Evolutionary conservation across 306 rosid genomes (phyloP).

Genomic region (Gynostemma pentaphyllum): DNA sequence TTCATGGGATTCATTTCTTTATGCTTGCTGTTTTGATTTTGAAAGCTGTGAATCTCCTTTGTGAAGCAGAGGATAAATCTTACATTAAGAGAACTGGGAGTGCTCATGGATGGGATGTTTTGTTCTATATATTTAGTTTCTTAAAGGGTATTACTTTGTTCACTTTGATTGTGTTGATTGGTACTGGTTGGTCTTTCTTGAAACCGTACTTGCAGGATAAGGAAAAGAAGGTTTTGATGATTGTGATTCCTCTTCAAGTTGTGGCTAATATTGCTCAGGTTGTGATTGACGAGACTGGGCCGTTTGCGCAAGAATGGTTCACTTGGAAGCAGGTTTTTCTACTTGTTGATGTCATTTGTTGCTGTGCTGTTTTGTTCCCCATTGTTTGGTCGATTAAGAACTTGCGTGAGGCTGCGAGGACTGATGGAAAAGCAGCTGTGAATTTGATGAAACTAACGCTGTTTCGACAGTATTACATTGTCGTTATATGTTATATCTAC

Average conservation of each 20-base stretch:
- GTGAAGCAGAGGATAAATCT: conserved; percentile 87
- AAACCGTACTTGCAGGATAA: conserved; percentile 82
- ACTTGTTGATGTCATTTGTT: conserved; percentile 84
- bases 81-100: conserved; percentile 75
- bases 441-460: conserved; percentile 87
- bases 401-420: conserved; percentile 82
- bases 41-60: conserved; percentile 63
- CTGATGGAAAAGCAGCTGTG: conserved; percentile 92
- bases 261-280: conserved; percentile 89
- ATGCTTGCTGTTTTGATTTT: conserved; percentile 80
- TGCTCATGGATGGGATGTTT: conserved; percentile 95
- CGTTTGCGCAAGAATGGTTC: conserved; percentile 66
- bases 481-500: conserved; percentile 89
- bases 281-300: conserved; percentile 69
- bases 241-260: conserved; percentile 86
- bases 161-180: conserved; percentile 75
- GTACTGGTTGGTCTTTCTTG: conserved; percentile 94
- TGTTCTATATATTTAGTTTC: conserved; percentile 83
- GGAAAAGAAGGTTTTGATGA: conserved; percentile 90
- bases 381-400: conserved; percentile 97
- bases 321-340: conserved; percentile 86
- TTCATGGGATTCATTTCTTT: conserved; percentile 68
- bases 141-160: conserved; percentile 73
- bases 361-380: conserved; percentile 89
- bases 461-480: conserved; percentile 82